Evolutionary conservation across 2,329 filamentous ascomycete species (phyloP).

Genomic region (Ceratocystis harringtonii): DNA sequence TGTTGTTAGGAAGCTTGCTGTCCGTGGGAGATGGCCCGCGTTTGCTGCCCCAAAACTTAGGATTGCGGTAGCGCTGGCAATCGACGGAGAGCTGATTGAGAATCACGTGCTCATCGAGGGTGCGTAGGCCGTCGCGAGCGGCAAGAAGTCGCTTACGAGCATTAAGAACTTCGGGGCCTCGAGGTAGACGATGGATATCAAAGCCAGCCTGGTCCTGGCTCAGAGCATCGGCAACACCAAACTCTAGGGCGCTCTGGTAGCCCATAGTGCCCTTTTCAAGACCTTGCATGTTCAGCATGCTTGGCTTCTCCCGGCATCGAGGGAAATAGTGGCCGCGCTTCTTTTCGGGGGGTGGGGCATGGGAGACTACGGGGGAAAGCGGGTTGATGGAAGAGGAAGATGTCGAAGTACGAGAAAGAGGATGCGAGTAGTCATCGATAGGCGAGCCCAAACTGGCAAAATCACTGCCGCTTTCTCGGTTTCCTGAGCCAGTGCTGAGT

Average conservation of each 20-base stretch:
- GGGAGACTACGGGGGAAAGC: slow-evolving; percentile 17
- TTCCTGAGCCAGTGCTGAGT: slow-evolving; percentile 19
- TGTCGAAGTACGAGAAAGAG: slow-evolving; percentile 13
- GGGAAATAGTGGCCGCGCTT: slow-evolving; percentile 43
- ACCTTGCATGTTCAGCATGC: slow-evolving; percentile 58
- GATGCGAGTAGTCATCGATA: slow-evolving; percentile 10
- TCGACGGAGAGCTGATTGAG: slow-evolving; percentile 45
- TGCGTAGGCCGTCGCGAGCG: slow-evolving; percentile 37
- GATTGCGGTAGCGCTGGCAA: slow-evolving; percentile 39
- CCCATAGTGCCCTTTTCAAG: slow-evolving; percentile 57
- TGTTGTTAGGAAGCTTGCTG: slow-evolving; percentile 1
- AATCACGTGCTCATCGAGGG: slow-evolving; percentile 41
- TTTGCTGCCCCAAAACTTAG: slow-evolving; percentile 34
- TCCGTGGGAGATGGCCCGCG: slow-evolving; percentile 21
- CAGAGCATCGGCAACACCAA: slow-evolving; percentile 48
- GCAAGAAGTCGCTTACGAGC: slow-evolving; percentile 43
- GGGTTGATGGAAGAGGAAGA: slow-evolving; percentile 28
- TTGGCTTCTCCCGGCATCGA: slow-evolving; percentile 46
- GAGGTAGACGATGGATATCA: slow-evolving; percentile 36
- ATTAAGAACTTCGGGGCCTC: slow-evolving; percentile 40
- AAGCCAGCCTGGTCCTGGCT: slow-evolving; percentile 48
- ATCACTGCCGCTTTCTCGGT: slow-evolving; percentile 21
- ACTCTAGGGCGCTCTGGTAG: slow-evolving; percentile 51
- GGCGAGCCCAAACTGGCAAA: slow-evolving; percentile 8
- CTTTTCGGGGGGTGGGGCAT: slow-evolving; percentile 26